A percentile compares a stretch with the other conserved stretches of the same genome.
Conservation (phyloP, 2,329 filamentous ascomycete genomes). For the Tolypocladium paradoxum region DNA sequence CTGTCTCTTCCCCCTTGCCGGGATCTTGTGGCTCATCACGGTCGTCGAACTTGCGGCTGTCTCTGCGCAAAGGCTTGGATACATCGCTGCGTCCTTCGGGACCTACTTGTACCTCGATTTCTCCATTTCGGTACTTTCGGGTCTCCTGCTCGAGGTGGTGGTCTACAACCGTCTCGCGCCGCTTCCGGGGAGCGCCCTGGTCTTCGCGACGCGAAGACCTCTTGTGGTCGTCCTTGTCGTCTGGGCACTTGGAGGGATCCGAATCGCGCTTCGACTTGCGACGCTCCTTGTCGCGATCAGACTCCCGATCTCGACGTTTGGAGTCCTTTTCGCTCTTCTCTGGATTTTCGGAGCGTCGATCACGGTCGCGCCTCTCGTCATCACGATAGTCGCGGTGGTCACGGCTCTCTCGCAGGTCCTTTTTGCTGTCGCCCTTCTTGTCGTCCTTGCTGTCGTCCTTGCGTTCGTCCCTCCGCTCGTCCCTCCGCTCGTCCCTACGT, state of each 20-base stretch:
- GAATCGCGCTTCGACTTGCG: slow-evolving; percentile 20
- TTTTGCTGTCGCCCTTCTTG: not conserved
- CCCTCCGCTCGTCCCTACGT: slow-evolving; percentile 10
- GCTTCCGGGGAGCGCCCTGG: slow-evolving; percentile 17
- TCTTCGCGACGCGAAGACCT: slow-evolving; percentile 22
- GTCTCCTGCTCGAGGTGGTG: slow-evolving; percentile 12
- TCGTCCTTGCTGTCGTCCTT: slow-evolving; percentile 5
- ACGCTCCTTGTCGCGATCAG: slow-evolving; percentile 13
- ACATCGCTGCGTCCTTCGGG: slow-evolving; percentile 17
- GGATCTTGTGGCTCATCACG: slow-evolving; percentile 16
- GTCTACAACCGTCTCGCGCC: slow-evolving; percentile 15
- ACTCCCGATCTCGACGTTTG: slow-evolving; percentile 7
- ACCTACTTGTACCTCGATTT: slow-evolving; percentile 17
- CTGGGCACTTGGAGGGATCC: slow-evolving; percentile 15
- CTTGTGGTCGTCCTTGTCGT: slow-evolving; percentile 17
- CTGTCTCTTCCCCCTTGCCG: slow-evolving; percentile 16
- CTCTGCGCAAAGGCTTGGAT: slow-evolving; percentile 11
- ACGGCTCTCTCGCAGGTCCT: slow-evolving; percentile 4
- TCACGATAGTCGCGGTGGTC: slow-evolving; percentile 4
- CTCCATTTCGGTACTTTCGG: slow-evolving; percentile 13
- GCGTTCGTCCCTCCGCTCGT: slow-evolving; percentile 10
- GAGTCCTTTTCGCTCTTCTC: slow-evolving; percentile 10
- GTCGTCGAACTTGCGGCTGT: slow-evolving; percentile 12
- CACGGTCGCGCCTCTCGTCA: slow-evolving; percentile 10
- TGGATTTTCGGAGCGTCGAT: slow-evolving; percentile 4